Base-by-base conservation (phyloP, 345 rosid genomes). In the Eucalyptus tenuipes region DNA sequence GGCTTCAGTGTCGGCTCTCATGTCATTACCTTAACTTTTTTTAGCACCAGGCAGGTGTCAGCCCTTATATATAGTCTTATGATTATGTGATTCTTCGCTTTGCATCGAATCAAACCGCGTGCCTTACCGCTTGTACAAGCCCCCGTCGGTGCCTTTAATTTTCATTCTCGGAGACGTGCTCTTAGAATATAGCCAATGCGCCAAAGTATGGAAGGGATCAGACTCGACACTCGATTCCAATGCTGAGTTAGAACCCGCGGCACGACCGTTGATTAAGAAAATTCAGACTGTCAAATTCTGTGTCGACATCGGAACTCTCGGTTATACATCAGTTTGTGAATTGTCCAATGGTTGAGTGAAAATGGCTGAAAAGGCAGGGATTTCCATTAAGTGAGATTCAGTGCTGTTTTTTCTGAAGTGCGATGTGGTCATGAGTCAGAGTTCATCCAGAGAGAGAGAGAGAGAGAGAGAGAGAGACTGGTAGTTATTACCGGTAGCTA, bases 31-130 rank as follows among this genome's bases (percentile, higher is more conserved):
- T 18, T 11, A 75, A 37, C 14, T 7, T 75, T 37, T 37, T 37
- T 4, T 8, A 10, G 82, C 4, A 18, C 2, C 2, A 75, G 47
- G 0, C 4, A 6, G 2, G 2, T 44, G 47, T 20, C 4, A 0
- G 27, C 15, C 82, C 82, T 5, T 20, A 18, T 71, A 37, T 37
- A 3, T 37, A 37, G 14, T 71, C 8, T 71, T 37, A 33, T 12
- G 14, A 71, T 1, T 18, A 10, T 0, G 14, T 1, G 3, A 10
- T 37, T 37, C 3, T 75, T 75, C 2, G 0, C 82, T 37, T 10
- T 37, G 82, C 27, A 71, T 37, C 1, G 7, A 71, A 71, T 33
- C 10, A 10, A 68, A 68, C 6, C 13, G 0, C 80, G 4, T 1
- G 5, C 14, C 5, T 7, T 7, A 10, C 27, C 0, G 25, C 27